Evolutionary conservation across 2,329 filamentous ascomycete genomes (phyloP), one percentile per base, ranked within the genome.

Genomic region (Hirsutella rhossiliensis): DNA sequence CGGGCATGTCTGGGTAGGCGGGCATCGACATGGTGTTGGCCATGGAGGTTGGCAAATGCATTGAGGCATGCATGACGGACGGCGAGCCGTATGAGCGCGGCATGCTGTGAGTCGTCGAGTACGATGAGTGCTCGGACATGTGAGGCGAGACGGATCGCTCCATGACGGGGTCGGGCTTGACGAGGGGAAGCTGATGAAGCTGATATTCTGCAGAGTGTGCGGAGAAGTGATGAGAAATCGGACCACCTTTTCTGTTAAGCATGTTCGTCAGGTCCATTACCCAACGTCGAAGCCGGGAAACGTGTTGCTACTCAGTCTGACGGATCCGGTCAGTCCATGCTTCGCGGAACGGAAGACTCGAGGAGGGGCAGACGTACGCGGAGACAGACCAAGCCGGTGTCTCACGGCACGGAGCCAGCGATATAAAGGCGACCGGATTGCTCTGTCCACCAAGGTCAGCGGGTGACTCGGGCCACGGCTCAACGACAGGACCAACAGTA

Each of bases 71-170:
- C 71, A 79, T 75, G 30, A 64, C 62, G 11, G 66, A 64, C 2
- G 75, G 73, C 7, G 75, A 77, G 42, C 70, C 69, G 51, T 76
- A 78, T 1, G 70, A 63, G 47, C 71, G 63, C 15, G 64, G 62
- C 51, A 72, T 63, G 46, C 64, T 67, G 54, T 70, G 67, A 37
- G 64, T 62, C 40, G 63, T 67, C 2, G 74, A 76, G 56, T 75
- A 76, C 47, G 73, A 68, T 5, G 74, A 78, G 56, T 74, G 71
- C 51, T 78, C 75, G 13, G 75, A 78, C 45, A 73, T 73, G 59
- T 79, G 75, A 11, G 75, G 74, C 7, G 75, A 78, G 51, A 67
- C 71, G 40, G 73, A 69, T 46, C 74, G 71, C 45, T 78, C 75
- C 55, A 77, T 68, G 15, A 52, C 56, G 40, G 61, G 54, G 42